These are phyloP conservation scores for Colletotrichum scovillei DNA, from an alignment of 2,329 filamentous ascomycete genomes.

Conservation along the genomic window DNA sequence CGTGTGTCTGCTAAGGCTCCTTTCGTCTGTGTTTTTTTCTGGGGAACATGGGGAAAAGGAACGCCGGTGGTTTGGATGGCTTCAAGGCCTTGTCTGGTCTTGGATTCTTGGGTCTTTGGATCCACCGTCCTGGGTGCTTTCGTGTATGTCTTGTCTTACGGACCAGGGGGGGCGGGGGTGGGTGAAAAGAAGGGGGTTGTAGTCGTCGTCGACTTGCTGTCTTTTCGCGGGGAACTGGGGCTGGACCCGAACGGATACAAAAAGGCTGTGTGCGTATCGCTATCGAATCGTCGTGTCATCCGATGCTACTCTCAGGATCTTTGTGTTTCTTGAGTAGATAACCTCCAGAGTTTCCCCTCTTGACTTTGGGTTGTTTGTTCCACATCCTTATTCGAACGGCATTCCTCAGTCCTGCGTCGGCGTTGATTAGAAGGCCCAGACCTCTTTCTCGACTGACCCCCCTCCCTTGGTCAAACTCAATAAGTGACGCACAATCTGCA, in stretches of 20 bases:
- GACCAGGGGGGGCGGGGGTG: neutral
- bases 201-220: neutral
- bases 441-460: neutral
- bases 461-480: constrained; percentile 3
- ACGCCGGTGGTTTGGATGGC: constrained; percentile 17
- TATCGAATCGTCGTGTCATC: constrained; percentile 18
- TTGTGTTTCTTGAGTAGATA: constrained; percentile 5
- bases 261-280: constrained; percentile 8
- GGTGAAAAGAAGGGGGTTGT: neutral
- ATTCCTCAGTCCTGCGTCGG: neutral
- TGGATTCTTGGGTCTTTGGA: neutral
- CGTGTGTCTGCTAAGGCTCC: constrained; percentile 1
- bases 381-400: neutral
- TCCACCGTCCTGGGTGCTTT: neutral
- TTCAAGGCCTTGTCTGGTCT: constrained; percentile 13
- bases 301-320: constrained; percentile 5
- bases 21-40: constrained; percentile 14
- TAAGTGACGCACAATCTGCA: constrained; percentile 20
- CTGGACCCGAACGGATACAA: constrained; percentile 2
- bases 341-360: neutral
- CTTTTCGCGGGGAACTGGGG: neutral
- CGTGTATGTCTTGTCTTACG: constrained; percentile 11
- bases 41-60: constrained; percentile 18
- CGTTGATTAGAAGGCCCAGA: neutral
- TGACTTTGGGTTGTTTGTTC: neutral